Evolutionary conservation across 2,329 filamentous ascomycete genomes (phyloP), one percentile per base, ranked within the genome.

Genomic region (Aspergillus persii): DNA sequence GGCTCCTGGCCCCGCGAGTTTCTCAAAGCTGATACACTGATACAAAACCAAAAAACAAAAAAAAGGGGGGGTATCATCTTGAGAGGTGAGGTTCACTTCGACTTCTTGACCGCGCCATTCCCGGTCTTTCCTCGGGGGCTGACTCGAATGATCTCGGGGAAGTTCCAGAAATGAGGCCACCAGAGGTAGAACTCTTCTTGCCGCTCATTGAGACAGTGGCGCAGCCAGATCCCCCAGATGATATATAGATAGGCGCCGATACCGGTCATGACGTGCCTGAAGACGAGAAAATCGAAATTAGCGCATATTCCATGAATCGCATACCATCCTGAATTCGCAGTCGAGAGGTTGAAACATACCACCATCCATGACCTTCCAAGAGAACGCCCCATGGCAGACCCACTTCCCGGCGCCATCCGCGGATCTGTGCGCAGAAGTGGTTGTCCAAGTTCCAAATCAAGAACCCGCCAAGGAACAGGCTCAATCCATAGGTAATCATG

Each of bases 171-270:
- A 27, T 82, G 84, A 1, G 87, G 84, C 91, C 91, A 96, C 54
- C 83, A 69, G 57, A 95, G 77, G 66, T 83, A 80, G 69, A 87
- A 95, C 69, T 92, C 85, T 47, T 89, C 84, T 68, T 91, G 89
- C 50, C 82, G 82, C 3, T 86, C 85, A 62, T 92, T 90, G 53
- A 95, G 78, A 67, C 90, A 92, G 62, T 89, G 87, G 46, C 90
- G 85, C 18, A 95, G 81, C 88, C 90, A 94, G 29, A 93, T 86
- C 12, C 90, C 89, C 91, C 91, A 96, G 12, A 86, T 80, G 66
- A 96, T 91, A 71, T 94, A 92, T 70, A 89, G 89, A 74, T 96
- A 96, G 15, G 91, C 91, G 72, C 91, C 91, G 39, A 88, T 80
- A 11, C 91, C 91, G 0, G 91, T 95, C 83, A 94, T 87, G 41